Percentiles rank a stretch among this genome's conserved stretches.
These are phyloP conservation scores for Auricularia auricula-judae DNA, from an alignment of 768 basidiomycete genomes.

Conservation along the genomic window DNA sequence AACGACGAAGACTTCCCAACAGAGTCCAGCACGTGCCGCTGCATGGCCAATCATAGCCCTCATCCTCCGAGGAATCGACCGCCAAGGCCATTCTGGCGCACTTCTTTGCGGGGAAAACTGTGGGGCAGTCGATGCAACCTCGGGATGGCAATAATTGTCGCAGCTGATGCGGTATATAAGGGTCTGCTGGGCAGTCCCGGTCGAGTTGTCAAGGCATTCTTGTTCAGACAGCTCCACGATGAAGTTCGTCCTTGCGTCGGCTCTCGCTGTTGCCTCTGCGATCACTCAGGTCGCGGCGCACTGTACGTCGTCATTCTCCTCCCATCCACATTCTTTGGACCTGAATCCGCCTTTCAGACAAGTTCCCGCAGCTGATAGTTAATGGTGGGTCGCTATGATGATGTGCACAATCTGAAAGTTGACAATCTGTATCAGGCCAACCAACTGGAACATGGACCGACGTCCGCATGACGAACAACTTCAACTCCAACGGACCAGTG, in stretches of 20 bases:
- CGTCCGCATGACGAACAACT: constrained; percentile 37
- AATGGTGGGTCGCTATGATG: not conserved
- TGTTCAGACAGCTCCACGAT: not conserved
- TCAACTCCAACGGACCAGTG: constrained; percentile 26
- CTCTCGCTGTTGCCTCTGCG: not conserved
- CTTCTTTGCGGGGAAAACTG: not conserved
- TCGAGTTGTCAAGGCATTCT: not conserved
- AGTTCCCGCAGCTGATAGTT: not conserved
- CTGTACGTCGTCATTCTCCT: constrained; percentile 8
- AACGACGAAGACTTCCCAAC: not conserved
- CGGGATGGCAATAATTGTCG: not conserved
- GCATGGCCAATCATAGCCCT: not conserved
- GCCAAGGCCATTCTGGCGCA: not conserved
- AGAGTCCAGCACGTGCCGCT: not conserved
- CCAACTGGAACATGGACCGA: constrained; percentile 30
- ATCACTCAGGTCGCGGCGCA: constrained; percentile 7
- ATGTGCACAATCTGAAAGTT: constrained; percentile 6
- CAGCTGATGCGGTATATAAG: not conserved
- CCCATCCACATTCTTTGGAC: not conserved
- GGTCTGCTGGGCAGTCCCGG: not conserved
- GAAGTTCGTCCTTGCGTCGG: not conserved
- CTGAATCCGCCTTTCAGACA: not conserved
- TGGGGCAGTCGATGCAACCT: not conserved
- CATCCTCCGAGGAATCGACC: not conserved
- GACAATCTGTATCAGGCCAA: constrained; percentile 27